Conservation (phyloP, 129 eudicot genomes). For the Flaveria robusta region DNA sequence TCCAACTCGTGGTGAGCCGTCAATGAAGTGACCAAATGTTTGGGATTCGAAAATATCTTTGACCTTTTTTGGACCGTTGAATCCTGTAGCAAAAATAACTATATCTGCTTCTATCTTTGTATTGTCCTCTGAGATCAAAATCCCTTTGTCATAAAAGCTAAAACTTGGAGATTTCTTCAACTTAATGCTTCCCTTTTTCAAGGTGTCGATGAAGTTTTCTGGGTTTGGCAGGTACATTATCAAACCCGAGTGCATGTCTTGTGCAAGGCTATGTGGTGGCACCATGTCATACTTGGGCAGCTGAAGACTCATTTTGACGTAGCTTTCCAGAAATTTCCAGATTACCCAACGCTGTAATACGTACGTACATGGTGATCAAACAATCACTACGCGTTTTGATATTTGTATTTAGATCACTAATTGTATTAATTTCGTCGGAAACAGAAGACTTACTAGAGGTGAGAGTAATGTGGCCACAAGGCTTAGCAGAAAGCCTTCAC, state of each 20-base stretch:
- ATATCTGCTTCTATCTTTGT: constrained; percentile 39
- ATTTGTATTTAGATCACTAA: too few relatives aligned
- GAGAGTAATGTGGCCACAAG: constrained; percentile 50
- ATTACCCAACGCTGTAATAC: constrained; percentile 50
- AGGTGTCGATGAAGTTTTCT: not conserved
- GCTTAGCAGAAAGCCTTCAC: constrained; percentile 42
- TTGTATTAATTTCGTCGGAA: too few relatives aligned
- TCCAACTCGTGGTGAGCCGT: constrained; percentile 40
- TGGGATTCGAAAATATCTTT: constrained; percentile 44
- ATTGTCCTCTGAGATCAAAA: constrained; percentile 38
- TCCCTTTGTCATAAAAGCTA: constrained; percentile 52
- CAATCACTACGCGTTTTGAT: not conserved
- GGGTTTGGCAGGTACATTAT: constrained; percentile 10
- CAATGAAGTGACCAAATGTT: constrained; percentile 39
- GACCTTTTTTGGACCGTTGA: constrained; percentile 49
- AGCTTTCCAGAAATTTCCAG: constrained; percentile 48
- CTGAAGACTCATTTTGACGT: constrained; percentile 34
- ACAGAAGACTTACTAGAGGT: constrained; percentile 40
- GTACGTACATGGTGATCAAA: not conserved
- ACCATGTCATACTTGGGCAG: constrained; percentile 47
- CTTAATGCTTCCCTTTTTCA: constrained; percentile 46
- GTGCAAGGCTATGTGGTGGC: constrained; percentile 18
- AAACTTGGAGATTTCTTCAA: constrained; percentile 37
- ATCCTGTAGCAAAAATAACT: constrained; percentile 66
- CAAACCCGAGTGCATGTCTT: constrained; percentile 10